Evolutionary conservation across 805 yeast genomes (phyloP).

Genomic region (Metschnikowia cubensis): DNA sequence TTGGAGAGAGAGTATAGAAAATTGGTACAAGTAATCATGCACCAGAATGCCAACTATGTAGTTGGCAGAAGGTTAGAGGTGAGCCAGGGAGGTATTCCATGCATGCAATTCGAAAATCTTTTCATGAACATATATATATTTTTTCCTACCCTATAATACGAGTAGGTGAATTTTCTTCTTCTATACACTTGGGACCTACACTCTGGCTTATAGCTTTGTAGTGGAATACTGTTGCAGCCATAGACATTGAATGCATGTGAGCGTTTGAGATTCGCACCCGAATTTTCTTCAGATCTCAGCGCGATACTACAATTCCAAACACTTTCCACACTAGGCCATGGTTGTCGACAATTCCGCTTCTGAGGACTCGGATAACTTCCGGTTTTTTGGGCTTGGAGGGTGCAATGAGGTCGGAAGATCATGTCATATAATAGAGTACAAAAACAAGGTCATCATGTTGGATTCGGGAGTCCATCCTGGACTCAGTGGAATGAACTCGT

Average conservation of each 20-base stretch:
- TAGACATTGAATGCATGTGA: not conserved
- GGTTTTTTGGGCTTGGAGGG: conserved; percentile 93
- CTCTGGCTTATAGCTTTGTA: not conserved
- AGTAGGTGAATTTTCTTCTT: too few relatives aligned
- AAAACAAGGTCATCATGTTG: conserved; percentile 91
- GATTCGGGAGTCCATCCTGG: conserved; percentile 99
- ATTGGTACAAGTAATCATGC: too few relatives aligned
- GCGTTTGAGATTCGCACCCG: conserved; percentile 1
- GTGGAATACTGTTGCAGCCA: not conserved
- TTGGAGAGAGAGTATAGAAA: too few relatives aligned
- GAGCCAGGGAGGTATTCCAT: too few relatives aligned
- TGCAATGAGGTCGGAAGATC: conserved; percentile 97
- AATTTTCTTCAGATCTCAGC: conserved; percentile 3
- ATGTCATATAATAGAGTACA: conserved; percentile 87
- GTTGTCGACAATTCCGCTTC: conserved; percentile 10
- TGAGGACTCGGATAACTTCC: conserved; percentile 40
- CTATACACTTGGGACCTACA: too few relatives aligned
- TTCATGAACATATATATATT: too few relatives aligned
- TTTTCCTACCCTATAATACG: not conserved
- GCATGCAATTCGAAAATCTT: too few relatives aligned
- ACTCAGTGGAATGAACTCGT: conserved; percentile 77
- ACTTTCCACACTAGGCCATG: conserved; percentile 6
- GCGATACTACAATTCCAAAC: not conserved
- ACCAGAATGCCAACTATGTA: too few relatives aligned
- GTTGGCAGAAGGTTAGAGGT: too few relatives aligned